These are phyloP conservation scores for Wickerhamiella bombiphila DNA, from an alignment of 805 yeast genomes.

Conservation along the genomic window DNA sequence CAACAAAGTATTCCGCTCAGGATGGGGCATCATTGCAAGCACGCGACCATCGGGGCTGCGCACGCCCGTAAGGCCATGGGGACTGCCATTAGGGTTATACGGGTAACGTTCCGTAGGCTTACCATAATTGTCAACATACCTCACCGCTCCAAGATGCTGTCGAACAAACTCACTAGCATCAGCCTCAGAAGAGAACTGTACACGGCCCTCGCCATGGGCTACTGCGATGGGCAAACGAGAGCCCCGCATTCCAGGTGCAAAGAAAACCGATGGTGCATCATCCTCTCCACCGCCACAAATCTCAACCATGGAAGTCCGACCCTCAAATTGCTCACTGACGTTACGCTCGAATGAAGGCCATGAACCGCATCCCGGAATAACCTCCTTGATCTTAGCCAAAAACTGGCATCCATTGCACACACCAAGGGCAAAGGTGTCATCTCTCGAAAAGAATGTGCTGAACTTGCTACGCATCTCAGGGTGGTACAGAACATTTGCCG, in stretches of 20 bases:
- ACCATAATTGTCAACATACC: slow-evolving; percentile 87
- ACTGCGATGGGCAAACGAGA: slow-evolving; percentile 90
- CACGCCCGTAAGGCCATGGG: slow-evolving; percentile 85
- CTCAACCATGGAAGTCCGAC: slow-evolving; percentile 82
- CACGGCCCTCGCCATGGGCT: slow-evolving; percentile 98
- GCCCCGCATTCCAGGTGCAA: slow-evolving; percentile 73
- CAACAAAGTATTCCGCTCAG: slow-evolving; percentile 81
- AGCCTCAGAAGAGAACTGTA: slow-evolving; percentile 41
- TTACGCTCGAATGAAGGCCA: slow-evolving; percentile 97
- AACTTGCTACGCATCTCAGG: slow-evolving; percentile 65
- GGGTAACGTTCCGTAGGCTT: slow-evolving; percentile 71
- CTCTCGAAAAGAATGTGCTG: slow-evolving; percentile 65
- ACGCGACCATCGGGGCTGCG: slow-evolving; percentile 86
- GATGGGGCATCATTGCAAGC: slow-evolving; percentile 98
- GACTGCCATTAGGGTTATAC: slow-evolving; percentile 92
- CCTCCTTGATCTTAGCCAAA: slow-evolving; percentile 65
- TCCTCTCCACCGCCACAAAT: slow-evolving; percentile 28
- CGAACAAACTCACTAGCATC: slow-evolving; percentile 37
- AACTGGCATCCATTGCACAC: slow-evolving; percentile 99
- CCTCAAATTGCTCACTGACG: slow-evolving; percentile 88
- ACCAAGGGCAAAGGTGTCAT: slow-evolving; percentile 91
- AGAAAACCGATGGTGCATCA: slow-evolving; percentile 44
- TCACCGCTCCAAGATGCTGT: slow-evolving; percentile 50
- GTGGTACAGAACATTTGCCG: slow-evolving; percentile 83
- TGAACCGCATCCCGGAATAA: slow-evolving; percentile 84